Evolutionary conservation across 1,284 basidiomycete species (phyloP).

Genomic region (Ceratobasidium sp.): DNA sequence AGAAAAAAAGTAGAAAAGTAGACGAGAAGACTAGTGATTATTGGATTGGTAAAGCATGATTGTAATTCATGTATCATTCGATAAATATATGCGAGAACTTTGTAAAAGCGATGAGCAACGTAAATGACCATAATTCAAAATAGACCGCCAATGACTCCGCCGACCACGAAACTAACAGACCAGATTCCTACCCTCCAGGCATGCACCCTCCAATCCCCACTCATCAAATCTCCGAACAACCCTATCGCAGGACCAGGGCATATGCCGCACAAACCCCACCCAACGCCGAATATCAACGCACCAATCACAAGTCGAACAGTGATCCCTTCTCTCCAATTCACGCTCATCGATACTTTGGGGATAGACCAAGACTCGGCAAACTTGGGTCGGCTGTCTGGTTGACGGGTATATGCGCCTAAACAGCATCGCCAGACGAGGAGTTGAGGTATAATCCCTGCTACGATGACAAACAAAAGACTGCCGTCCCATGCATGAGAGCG

Average conservation of each 20-base stretch:
- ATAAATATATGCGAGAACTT: too few species aligned
- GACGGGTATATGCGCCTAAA: slow-evolving; percentile 7
- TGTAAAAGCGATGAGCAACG: too few species aligned
- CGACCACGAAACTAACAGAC: slow-evolving; percentile 1
- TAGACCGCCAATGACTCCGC: neutral
- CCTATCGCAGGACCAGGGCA: slow-evolving; percentile 14
- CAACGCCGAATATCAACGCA: slow-evolving; percentile 19
- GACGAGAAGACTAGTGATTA: too few species aligned
- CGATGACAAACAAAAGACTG: slow-evolving; percentile 10
- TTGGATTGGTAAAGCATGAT: too few species aligned
- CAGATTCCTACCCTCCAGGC: slow-evolving; percentile 6
- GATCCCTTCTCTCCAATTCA: slow-evolving; percentile 3
- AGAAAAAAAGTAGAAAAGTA: too few species aligned
- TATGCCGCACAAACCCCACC: slow-evolving; percentile 29
- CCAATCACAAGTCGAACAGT: neutral
- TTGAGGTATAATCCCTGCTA: slow-evolving; percentile 24
- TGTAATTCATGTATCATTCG: too few species aligned
- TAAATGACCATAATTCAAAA: too few species aligned
- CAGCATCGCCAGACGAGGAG: slow-evolving; percentile 4
- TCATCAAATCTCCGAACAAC: neutral
- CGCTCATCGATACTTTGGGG: neutral
- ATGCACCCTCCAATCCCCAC: neutral
- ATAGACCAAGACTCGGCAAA: slow-evolving; percentile 19
- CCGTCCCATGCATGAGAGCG: slow-evolving; percentile 5
- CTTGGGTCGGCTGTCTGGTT: neutral